Percentiles rank a stretch among this genome's conserved stretches.
Conservation (phyloP, 2,329 filamentous ascomycete species). For the Emmonsia crescens region DNA sequence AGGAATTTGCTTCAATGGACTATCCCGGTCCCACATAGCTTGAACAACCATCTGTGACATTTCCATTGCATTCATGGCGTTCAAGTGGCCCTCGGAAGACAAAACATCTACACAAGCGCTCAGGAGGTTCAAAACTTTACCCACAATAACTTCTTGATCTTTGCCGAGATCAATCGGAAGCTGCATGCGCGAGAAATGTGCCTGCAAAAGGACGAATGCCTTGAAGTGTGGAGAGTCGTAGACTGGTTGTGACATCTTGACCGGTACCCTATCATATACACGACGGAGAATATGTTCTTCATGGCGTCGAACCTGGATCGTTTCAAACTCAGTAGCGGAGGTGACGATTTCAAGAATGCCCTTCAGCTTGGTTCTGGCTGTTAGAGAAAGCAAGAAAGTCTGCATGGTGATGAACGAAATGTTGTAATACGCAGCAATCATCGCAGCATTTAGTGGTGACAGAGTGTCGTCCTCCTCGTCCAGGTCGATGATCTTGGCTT, state of each 20-base stretch:
- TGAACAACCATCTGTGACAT: constrained; percentile 99
- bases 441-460: constrained; percentile 82
- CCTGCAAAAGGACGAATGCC: constrained; percentile 90
- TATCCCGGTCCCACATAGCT: constrained; percentile 97
- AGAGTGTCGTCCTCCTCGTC: constrained; percentile 90
- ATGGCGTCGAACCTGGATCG: constrained; percentile 85
- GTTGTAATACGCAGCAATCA: constrained; percentile 98
- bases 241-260: constrained; percentile 74
- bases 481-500: constrained; percentile 91
- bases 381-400: constrained; percentile 87
- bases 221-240: constrained; percentile 98
- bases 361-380: constrained; percentile 84
- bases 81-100: constrained; percentile 89
- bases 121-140: constrained; percentile 74
- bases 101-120: constrained; percentile 91
- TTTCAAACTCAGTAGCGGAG: constrained; percentile 91
- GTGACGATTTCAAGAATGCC: constrained; percentile 94
- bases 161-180: constrained; percentile 90
- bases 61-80: constrained; percentile 98
- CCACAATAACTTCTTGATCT: constrained; percentile 81
- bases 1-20: constrained; percentile 92
- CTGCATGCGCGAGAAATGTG: constrained; percentile 96
- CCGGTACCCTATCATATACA: constrained; percentile 87
- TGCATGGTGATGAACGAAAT: constrained; percentile 99
- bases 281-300: constrained; percentile 79